A percentile compares a stretch with the other conserved stretches of the same genome.
These are phyloP conservation scores for Nemania bipapillata DNA, from an alignment of 2,329 filamentous ascomycete species.

Conservation along the genomic window DNA sequence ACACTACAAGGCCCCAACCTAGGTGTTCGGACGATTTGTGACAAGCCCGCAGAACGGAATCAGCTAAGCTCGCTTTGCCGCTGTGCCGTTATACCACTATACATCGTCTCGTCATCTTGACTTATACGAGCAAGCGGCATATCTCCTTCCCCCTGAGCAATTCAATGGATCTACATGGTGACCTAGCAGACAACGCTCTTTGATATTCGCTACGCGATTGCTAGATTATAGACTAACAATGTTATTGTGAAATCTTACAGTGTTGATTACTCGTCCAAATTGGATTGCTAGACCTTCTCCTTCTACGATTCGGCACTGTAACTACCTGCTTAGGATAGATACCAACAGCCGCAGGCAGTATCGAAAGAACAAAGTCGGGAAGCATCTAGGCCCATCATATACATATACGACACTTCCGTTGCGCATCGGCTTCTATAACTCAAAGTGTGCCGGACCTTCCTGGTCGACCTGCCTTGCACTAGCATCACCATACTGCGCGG, in stretches of 20 bases:
- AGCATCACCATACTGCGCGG: constrained; percentile 14
- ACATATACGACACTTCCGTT: constrained; percentile 20
- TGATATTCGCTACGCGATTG: constrained; percentile 15
- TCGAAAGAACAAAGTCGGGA: constrained; percentile 21
- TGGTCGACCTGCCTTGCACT: constrained; percentile 7
- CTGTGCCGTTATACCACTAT: constrained; percentile 12
- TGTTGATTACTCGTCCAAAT: constrained; percentile 20
- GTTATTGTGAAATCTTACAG: constrained; percentile 24
- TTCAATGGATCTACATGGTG: constrained; percentile 20
- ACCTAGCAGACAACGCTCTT: constrained; percentile 9
- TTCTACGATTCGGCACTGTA: constrained; percentile 24
- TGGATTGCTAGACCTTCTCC: constrained; percentile 12
- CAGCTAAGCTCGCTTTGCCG: constrained; percentile 7
- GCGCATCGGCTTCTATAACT: constrained; percentile 23
- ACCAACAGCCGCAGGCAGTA: constrained; percentile 14
- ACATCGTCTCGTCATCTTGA: constrained; percentile 5
- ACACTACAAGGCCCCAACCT: background rate
- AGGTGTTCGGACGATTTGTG: constrained; percentile 15
- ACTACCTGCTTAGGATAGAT: constrained; percentile 16
- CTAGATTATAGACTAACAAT: constrained; percentile 29
- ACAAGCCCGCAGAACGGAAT: constrained; percentile 16
- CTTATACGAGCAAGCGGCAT: constrained; percentile 8
- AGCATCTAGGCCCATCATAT: constrained; percentile 14
- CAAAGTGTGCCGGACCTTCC: constrained; percentile 17
- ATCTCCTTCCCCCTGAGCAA: background rate